phyloP scores from a whole-genome alignment of 2,329 filamentous ascomycete genomes.

The Phoma herbarum region DNA sequence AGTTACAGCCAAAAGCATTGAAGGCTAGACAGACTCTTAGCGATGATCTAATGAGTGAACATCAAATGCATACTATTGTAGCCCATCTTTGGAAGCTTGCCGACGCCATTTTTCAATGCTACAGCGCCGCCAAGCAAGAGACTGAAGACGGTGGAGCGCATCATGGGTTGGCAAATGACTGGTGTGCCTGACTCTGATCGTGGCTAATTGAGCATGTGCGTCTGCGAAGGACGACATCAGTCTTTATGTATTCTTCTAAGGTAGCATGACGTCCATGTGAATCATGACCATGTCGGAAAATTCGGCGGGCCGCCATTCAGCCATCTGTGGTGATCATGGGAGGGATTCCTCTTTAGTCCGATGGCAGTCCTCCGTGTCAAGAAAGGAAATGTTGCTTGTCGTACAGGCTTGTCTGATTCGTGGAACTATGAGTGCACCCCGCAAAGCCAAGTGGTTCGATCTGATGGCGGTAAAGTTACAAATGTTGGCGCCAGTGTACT shows the following conservation, averaged over 20 bases:
- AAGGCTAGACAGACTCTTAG: neutral
- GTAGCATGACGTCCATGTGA: neutral
- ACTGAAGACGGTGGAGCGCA: neutral
- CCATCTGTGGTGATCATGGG: neutral
- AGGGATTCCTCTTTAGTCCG: neutral
- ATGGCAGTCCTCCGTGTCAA: neutral
- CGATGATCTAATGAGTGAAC: no score
- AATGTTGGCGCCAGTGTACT: neutral
- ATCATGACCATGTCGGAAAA: neutral
- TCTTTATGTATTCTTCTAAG: neutral
- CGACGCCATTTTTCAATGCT: slow-evolving; percentile 16
- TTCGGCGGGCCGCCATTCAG: neutral
- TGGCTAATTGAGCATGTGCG: neutral
- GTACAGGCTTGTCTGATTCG: neutral
- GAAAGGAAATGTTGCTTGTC: neutral
- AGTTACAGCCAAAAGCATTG: slow-evolving; percentile 19
- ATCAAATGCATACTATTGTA: slow-evolving; percentile 20
- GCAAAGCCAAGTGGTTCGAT: neutral
- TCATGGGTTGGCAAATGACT: neutral
- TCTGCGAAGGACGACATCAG: neutral
- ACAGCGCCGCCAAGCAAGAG: neutral
- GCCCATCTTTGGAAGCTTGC: slow-evolving; percentile 21
- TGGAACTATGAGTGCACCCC: slow-evolving; percentile 6
- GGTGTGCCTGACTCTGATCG: neutral
- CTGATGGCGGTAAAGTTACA: neutral